Conservation (phyloP, 2,329 filamentous ascomycete species). For the Fusarium kyushuense region DNA sequence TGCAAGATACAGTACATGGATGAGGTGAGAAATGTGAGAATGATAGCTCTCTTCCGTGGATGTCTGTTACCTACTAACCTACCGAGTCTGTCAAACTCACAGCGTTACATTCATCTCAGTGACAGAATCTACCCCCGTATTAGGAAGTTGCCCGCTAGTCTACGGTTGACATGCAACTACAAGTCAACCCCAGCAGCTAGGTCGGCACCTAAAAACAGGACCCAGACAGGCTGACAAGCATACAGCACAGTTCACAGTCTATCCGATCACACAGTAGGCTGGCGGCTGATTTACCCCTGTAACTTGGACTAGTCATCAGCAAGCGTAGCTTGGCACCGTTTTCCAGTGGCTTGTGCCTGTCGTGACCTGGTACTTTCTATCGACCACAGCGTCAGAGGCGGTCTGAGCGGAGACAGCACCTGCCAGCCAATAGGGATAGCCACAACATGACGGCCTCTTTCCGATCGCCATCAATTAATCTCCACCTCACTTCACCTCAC, state of each 20-base stretch:
- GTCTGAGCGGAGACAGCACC: slow-evolving; percentile 15
- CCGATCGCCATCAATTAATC: slow-evolving; percentile 3
- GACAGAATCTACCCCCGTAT: too few species aligned
- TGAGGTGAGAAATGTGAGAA: not conserved
- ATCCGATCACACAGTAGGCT: not conserved
- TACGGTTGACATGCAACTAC: not conserved
- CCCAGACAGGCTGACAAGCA: too few species aligned
- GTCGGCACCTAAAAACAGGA: too few species aligned
- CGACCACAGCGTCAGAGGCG: not conserved
- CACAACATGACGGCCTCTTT: not conserved
- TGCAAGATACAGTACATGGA: not conserved
- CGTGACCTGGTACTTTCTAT: not conserved
- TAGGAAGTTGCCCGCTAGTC: too few species aligned
- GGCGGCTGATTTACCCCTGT: not conserved
- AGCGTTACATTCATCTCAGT: not conserved
- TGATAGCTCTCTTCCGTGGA: not conserved
- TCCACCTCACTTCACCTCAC: slow-evolving; percentile 11
- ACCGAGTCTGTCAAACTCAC: not conserved
- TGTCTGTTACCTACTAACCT: not conserved
- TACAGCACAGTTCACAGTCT: not conserved
- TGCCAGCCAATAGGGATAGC: slow-evolving; percentile 3
- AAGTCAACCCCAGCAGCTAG: too few species aligned
- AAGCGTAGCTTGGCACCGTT: slow-evolving; percentile 1
- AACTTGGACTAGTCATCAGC: too few species aligned
- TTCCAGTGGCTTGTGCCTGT: slow-evolving; percentile 1